A percentile compares a stretch with the other conserved stretches of the same genome.
Conservation (phyloP, 345 rosid genomes). For the Aquilaria sinensis region DNA sequence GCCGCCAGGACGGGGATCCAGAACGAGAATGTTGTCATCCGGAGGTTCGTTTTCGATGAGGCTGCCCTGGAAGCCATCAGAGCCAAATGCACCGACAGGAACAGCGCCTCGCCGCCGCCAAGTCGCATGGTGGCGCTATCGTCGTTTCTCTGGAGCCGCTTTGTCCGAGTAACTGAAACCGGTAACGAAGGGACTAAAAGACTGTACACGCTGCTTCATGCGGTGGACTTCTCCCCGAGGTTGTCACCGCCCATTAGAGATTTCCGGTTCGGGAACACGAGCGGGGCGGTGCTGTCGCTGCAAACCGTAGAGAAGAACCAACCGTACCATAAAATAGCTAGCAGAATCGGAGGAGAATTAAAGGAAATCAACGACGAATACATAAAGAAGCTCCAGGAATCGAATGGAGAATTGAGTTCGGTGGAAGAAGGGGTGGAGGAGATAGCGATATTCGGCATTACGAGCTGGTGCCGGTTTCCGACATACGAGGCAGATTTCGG, state of each 20-base stretch:
- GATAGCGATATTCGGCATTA: conserved; percentile 17
- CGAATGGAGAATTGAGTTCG: conserved; percentile 16
- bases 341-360: conserved; percentile 22
- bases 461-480: conserved; percentile 34
- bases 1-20: conserved; percentile 13
- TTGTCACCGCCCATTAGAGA: conserved; percentile 24
- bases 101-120: conserved; percentile 4
- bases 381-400: conserved; percentile 26
- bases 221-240: conserved; percentile 31
- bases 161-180: conserved; percentile 20
- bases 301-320: conserved; percentile 5
- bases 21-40: conserved; percentile 28
- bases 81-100: conserved; percentile 15
- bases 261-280: conserved; percentile 30
- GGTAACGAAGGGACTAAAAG: neutral
- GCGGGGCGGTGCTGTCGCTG: neutral
- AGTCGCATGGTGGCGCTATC: conserved; percentile 39
- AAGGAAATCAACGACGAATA: conserved; percentile 20
- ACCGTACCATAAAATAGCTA: conserved; percentile 1
- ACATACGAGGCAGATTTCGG: conserved; percentile 32
- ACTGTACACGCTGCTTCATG: conserved; percentile 20
- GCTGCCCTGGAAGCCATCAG: conserved; percentile 22
- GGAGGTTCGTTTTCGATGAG: conserved; percentile 33
- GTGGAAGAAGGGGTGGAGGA: conserved; percentile 9
- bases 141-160: conserved; percentile 36